Conservation (phyloP, 2,329 filamentous ascomycete species). For the Clonostachys sp. region DNA sequence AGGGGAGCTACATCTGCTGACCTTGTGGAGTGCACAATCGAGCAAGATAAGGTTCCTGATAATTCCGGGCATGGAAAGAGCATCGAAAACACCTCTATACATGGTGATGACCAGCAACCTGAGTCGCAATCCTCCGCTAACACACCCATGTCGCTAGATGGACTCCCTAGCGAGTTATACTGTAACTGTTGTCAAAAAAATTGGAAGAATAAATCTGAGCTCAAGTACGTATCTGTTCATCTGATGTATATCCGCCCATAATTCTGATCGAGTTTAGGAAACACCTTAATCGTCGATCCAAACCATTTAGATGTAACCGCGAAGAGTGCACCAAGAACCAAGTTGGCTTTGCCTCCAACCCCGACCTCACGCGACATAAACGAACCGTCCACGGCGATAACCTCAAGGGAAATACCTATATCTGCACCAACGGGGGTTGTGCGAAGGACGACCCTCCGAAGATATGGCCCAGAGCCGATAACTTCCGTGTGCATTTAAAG, state of each 20-base stretch:
- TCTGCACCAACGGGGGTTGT: slow-evolving; percentile 17
- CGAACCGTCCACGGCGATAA: slow-evolving; percentile 57
- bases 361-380: slow-evolving; percentile 78
- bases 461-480: slow-evolving; percentile 77
- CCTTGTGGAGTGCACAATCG: too few species aligned
- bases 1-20: too few species aligned
- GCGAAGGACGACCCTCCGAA: slow-evolving; percentile 38
- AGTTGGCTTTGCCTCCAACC: slow-evolving; percentile 73
- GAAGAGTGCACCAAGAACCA: slow-evolving; percentile 46
- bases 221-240: slow-evolving; percentile 37
- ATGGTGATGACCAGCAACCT: background rate
- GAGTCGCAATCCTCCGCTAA: background rate
- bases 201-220: slow-evolving; percentile 25
- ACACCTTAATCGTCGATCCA: slow-evolving; percentile 66
- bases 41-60: slow-evolving; percentile 9
- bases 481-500: slow-evolving; percentile 76
- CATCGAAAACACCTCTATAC: background rate
- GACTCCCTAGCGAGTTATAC: too few species aligned
- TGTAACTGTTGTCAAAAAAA: too few species aligned
- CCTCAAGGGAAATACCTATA: slow-evolving; percentile 10
- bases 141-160: background rate
- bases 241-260: background rate
- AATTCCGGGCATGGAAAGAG: slow-evolving; percentile 45
- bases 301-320: slow-evolving; percentile 59
- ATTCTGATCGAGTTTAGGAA: slow-evolving; percentile 49